Conservation (phyloP, 305 asterid species). For the Stenogyne calaminthoides region DNA sequence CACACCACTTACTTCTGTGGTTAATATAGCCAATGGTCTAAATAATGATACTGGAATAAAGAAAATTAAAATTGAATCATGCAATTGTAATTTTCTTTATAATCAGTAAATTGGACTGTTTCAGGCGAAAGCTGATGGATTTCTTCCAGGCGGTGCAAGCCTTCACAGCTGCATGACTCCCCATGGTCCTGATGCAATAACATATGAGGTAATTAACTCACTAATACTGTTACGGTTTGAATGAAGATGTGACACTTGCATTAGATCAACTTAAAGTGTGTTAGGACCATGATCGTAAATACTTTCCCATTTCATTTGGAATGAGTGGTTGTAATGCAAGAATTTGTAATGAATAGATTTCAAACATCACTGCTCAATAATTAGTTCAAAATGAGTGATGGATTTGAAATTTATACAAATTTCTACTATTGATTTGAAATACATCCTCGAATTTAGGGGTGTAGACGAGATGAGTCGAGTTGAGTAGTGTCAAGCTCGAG, state of each 20-base stretch:
- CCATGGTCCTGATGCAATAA: constrained; percentile 94
- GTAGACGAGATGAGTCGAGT: too few relatives aligned
- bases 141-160: constrained; percentile 97
- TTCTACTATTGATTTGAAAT: not conserved
- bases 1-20: constrained; percentile 2
- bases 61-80: not conserved
- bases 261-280: not conserved
- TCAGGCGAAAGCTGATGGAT: constrained; percentile 99
- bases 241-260: not conserved
- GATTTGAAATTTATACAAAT: not conserved
- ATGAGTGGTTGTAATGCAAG: not conserved
- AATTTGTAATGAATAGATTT: not conserved
- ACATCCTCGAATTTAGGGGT: not conserved
- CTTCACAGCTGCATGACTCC: constrained; percentile 99
- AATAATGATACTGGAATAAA: not conserved
- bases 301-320: not conserved
- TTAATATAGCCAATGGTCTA: not conserved
- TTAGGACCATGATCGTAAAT: not conserved
- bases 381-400: not conserved
- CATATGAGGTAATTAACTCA: constrained; percentile 67
- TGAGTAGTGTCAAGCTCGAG: too few relatives aligned
- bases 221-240: not conserved
- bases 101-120: constrained; percentile 15
- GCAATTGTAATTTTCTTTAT: constrained; percentile 1
- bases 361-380: not conserved